These are phyloP conservation scores for Ambrosiella xylebori DNA, from an alignment of 2,329 filamentous ascomycete species.

Conservation along the genomic window DNA sequence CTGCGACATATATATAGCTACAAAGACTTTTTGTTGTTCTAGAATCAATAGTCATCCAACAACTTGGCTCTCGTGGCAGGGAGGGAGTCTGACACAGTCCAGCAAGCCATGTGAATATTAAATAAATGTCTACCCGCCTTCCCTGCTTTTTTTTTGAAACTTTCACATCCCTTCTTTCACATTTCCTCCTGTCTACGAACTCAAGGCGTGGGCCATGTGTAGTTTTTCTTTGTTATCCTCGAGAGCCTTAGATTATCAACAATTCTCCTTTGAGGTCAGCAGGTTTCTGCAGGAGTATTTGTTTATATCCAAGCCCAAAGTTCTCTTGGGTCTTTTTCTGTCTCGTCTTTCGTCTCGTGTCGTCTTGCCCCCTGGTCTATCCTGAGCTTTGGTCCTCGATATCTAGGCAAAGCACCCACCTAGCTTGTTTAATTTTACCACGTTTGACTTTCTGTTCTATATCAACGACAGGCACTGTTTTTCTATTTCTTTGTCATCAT, in stretches of 20 bases:
- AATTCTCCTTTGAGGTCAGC: conserved; percentile 62
- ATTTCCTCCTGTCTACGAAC: background rate
- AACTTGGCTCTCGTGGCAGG: too few relatives aligned
- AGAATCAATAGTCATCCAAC: too few relatives aligned
- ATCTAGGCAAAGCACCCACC: conserved; percentile 11
- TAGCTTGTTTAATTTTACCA: conserved; percentile 10
- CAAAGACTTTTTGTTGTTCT: too few relatives aligned
- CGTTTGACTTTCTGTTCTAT: conserved; percentile 5
- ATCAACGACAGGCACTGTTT: background rate
- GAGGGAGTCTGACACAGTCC: too few relatives aligned
- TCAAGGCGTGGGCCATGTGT: background rate
- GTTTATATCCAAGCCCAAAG: conserved; percentile 1
- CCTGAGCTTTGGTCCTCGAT: conserved; percentile 12
- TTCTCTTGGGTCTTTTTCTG: conserved; percentile 2
- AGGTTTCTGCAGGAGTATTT: conserved; percentile 58
- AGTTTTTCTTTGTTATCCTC: conserved; percentile 13
- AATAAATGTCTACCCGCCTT: background rate
- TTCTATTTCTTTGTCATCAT: background rate
- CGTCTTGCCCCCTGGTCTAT: conserved; percentile 12
- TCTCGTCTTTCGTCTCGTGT: conserved; percentile 13
- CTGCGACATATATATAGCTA: too few relatives aligned
- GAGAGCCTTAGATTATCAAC: conserved; percentile 19
- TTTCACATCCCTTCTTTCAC: background rate
- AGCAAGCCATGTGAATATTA: too few relatives aligned
- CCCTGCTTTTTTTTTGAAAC: background rate